Conservation (phyloP, 192 early-diverging fungal genomes). For the Backusella australiensis region DNA sequence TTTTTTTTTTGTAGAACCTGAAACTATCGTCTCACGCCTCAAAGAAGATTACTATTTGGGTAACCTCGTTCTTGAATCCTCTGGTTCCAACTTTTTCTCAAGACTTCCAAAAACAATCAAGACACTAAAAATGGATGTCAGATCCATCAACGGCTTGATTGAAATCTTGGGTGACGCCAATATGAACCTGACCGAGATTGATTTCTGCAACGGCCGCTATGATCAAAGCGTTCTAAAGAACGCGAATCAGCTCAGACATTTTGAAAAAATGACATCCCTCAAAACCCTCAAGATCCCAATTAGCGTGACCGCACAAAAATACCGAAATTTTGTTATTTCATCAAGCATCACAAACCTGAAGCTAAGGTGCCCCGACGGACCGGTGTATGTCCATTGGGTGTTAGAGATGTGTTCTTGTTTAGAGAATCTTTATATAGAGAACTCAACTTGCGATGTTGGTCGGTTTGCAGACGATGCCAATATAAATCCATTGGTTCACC, state of each 20-base stretch:
- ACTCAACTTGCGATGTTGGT: too few relatives aligned
- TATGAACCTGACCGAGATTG: not conserved
- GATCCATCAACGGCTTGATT: not conserved
- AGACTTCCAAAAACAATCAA: not conserved
- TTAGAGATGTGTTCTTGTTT: too few relatives aligned
- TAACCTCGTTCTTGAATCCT: too few relatives aligned
- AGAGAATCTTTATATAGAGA: too few relatives aligned
- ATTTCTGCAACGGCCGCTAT: not conserved
- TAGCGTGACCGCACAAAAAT: not conserved
- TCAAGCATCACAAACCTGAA: not conserved
- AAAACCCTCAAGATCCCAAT: not conserved
- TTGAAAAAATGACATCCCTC: not conserved
- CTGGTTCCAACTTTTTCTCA: not conserved
- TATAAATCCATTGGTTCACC: too few relatives aligned
- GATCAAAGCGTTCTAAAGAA: not conserved
- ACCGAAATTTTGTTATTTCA: not conserved
- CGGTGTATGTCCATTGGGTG: too few relatives aligned
- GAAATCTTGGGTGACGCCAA: not conserved
- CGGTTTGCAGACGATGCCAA: too few relatives aligned
- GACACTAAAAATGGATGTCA: too few relatives aligned
- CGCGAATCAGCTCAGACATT: not conserved
- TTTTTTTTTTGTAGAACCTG: too few relatives aligned
- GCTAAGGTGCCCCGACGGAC: not conserved
- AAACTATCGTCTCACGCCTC: too few relatives aligned
- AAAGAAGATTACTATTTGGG: too few relatives aligned